Percentiles rank a stretch among this genome's conserved stretches.
phyloP scores from a whole-genome alignment of 352 stramenopile species.

The Globisporangium nunn region DNA sequence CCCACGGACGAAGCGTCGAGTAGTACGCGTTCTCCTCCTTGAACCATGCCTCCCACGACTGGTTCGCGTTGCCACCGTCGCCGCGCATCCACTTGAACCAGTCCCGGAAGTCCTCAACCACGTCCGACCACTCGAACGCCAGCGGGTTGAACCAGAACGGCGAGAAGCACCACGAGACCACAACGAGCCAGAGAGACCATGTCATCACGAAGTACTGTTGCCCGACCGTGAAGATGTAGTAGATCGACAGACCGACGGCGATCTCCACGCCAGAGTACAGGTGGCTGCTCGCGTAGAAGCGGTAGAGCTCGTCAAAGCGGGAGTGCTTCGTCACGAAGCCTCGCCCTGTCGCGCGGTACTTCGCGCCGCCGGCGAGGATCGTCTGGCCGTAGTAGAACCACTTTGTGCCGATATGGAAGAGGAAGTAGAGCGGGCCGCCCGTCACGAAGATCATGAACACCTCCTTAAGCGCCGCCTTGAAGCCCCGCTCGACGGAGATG shows the following conservation, averaged over 20 bases:
- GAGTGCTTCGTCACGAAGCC: slow-evolving; percentile 99
- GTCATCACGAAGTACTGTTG: slow-evolving; percentile 96
- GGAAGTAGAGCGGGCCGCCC: slow-evolving; percentile 97
- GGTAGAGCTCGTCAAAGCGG: slow-evolving; percentile 96
- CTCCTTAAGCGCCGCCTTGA: slow-evolving; percentile 89
- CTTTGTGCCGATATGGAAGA: slow-evolving; percentile 99
- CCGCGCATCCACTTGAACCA: slow-evolving; percentile 94
- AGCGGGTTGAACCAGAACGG: slow-evolving; percentile 99
- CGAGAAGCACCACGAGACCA: slow-evolving; percentile 79
- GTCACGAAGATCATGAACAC: slow-evolving; percentile 96
- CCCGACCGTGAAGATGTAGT: slow-evolving; percentile 91
- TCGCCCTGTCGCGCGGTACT: slow-evolving; percentile 96
- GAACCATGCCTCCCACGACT: slow-evolving; percentile 96
- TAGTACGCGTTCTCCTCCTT: slow-evolving; percentile 95
- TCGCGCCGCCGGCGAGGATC: slow-evolving; percentile 96
- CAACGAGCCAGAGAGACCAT: slow-evolving; percentile 97
- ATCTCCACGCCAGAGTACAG: slow-evolving; percentile 94
- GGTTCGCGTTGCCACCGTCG: slow-evolving; percentile 86
- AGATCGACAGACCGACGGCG: slow-evolving; percentile 89
- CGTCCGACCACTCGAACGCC: slow-evolving; percentile 95
- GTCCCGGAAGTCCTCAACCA: slow-evolving; percentile 81
- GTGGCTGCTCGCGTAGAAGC: slow-evolving; percentile 97
- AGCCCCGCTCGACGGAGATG: slow-evolving; percentile 97
- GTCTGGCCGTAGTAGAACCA: slow-evolving; percentile 99
- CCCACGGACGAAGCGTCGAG: slow-evolving; percentile 77